Percentiles rank a stretch among this genome's conserved stretches.
Evolutionary conservation across 805 yeast species (phyloP).

Genomic region (Komagataella kurtzmanii): DNA sequence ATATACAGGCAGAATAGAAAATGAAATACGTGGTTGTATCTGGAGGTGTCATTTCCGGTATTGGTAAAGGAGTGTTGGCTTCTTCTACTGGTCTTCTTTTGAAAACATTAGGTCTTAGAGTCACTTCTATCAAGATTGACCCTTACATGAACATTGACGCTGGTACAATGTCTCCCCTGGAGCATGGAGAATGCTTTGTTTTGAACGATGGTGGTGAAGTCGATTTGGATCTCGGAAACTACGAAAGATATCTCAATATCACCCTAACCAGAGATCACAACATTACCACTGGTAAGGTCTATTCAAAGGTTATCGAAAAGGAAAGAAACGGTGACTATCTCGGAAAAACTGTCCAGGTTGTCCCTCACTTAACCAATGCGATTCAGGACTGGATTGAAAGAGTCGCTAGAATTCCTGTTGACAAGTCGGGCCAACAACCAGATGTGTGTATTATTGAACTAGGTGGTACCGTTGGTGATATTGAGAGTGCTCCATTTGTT

Average conservation of each 20-base stretch:
- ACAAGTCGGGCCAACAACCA: conserved; percentile 75
- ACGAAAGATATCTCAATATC: conserved; percentile 90
- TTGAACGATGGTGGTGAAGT: conserved; percentile 98
- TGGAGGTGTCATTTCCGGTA: conserved; percentile 99
- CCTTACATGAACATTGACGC: conserved; percentile 99
- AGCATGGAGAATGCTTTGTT: conserved; percentile 98
- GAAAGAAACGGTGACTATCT: conserved; percentile 96
- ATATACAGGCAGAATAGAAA: conserved; percentile 5
- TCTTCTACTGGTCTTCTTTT: conserved; percentile 92
- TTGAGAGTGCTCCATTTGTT: conserved; percentile 96
- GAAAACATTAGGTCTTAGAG: conserved; percentile 88
- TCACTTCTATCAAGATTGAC: conserved; percentile 94
- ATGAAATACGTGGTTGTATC: conserved; percentile 99
- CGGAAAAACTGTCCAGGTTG: conserved; percentile 99
- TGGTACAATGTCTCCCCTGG: conserved; percentile 98
- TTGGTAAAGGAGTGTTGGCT: conserved; percentile 97
- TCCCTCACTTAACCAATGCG: conserved; percentile 94
- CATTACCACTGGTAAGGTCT: conserved; percentile 96
- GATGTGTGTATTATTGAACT: conserved; percentile 94
- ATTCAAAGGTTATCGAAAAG: conserved; percentile 83
- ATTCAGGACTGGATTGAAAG: conserved; percentile 98
- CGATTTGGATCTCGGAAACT: conserved; percentile 94
- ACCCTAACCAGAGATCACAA: conserved; percentile 90
- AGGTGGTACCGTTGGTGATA: conserved; percentile 99
- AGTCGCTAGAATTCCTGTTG: conserved; percentile 87